Base-by-base conservation (phyloP, 2,329 filamentous ascomycete genomes). In the Penicillium sp. region DNA sequence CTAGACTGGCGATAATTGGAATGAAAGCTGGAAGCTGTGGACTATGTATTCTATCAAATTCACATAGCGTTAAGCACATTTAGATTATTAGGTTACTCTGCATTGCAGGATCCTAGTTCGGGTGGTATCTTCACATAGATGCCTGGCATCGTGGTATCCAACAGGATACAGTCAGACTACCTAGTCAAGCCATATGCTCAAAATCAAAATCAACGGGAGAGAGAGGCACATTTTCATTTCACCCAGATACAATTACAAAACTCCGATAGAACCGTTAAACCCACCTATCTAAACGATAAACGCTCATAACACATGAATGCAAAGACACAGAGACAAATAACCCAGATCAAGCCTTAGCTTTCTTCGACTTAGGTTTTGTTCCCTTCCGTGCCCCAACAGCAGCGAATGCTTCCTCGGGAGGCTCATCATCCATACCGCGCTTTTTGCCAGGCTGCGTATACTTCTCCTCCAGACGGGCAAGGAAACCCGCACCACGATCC, bases 381-480 rank as follows among this genome's bases (percentile, higher is more conserved):
- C 67, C 68, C 53, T 69, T 74, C 53, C 74, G 69, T 43, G 70
- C 70, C 23, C 63, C 68, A 47, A 67, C 67, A 49, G 69, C 74
- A 45, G 66, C 75, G 64, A 86, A 86, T 13, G 81, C 80, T 57
- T 89, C 86, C 62, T 91, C 87, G 0, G 83, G 78, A 26, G 82
- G 83, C 66, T 84, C 82, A 48, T 82, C 80, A 61, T 55, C 71
- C 0, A 67, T 70, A 26, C 73, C 75, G 61, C 80, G 70, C 56
- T 74, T 76, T 57, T 71, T 78, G 51, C 66, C 67, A 68, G 7
- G 78, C 75, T 27, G 79, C 76, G 70, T 76, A 65, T 95, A 95
- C 74, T 93, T 95, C 45, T 86, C 88, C 54, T 90, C 90, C 46
- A 96, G 73, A 46, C 82, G 78, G 58, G 89, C 88, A 23, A 96